These are phyloP conservation scores for Aspergillus novofumigatus DNA, from an alignment of 2,329 filamentous ascomycete genomes.

Conservation along the genomic window DNA sequence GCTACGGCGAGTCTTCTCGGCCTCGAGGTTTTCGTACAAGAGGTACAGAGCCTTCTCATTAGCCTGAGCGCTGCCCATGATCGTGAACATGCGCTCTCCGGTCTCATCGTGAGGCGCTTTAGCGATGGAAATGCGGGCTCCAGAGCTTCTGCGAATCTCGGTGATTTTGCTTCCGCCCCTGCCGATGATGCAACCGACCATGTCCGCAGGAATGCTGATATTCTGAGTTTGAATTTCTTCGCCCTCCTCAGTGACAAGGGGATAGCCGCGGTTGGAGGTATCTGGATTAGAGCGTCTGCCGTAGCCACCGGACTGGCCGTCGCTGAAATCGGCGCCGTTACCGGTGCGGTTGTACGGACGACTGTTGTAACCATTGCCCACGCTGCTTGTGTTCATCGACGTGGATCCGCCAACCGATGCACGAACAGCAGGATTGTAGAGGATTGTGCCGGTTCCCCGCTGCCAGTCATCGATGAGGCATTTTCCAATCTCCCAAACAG, in stretches of 20 bases:
- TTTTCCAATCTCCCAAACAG: conserved; percentile 98
- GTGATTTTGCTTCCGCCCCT: conserved; percentile 94
- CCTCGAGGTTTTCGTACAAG: conserved; percentile 97
- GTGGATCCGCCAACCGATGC: conserved; percentile 62
- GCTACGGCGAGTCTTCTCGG: conserved; percentile 97
- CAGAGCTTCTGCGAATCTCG: conserved; percentile 95
- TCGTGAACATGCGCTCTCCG: conserved; percentile 99
- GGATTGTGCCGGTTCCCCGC: conserved; percentile 90
- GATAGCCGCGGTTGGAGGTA: conserved; percentile 71
- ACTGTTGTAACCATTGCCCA: conserved; percentile 50
- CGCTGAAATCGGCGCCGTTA: conserved; percentile 96
- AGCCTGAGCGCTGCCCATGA: conserved; percentile 88
- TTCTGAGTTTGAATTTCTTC: conserved; percentile 98
- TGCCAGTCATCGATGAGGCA: conserved; percentile 98
- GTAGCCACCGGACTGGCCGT: conserved; percentile 62
- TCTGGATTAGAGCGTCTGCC: conserved; percentile 81
- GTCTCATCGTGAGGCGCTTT: conserved; percentile 96
- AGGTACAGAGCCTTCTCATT: conserved; percentile 96
- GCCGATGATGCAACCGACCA: conserved; percentile 99
- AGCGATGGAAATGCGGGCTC: conserved; percentile 94
- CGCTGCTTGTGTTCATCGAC: conserved; percentile 48
- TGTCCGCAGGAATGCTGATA: conserved; percentile 98
- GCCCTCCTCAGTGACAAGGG: conserved; percentile 89
- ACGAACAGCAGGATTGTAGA: conserved; percentile 94
- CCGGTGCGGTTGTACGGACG: conserved; percentile 87